Base-by-base conservation (phyloP, 176 grass and related monocot genomes). In the Avena sativa region DNA sequence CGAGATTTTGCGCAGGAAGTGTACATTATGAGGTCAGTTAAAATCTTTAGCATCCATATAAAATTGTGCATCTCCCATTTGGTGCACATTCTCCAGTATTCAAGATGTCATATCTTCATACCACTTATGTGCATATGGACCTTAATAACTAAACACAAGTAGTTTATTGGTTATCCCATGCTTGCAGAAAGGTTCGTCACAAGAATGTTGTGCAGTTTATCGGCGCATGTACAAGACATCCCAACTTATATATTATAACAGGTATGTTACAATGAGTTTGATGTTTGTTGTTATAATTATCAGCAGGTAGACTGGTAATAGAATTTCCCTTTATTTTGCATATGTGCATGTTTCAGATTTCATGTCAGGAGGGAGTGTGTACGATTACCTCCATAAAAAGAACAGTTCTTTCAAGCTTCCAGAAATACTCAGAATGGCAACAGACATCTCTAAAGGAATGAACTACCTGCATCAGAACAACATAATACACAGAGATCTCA, bases 1-100 rank as follows among this genome's bases (percentile, higher is more conserved):
- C 84, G 20, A 50, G 96, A 96, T 91, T 98, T 98, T 90, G 92
- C 90, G 1, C 93, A 98, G 81, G 96, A 98, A 88, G 92, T 96
- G 51, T 92, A 91, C 70, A 98, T 98, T 73, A 98, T 98, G 96
- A 90, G 96, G 96, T 98, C 78, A 40, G 86, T 70, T 81, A 40
- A 58, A 50, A 32, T 60, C 25, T 44, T 44, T n/a, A 32, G 7
- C 19, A 58, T 69, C 16, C 2, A 16, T 61, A 53, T 53, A 71
- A 32, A 86, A 0, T 11, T 8, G 58, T 62, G 9, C 2, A 71
- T 43, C 43, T 87, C 17, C 34, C 8, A 38, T 63, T 9, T 82
- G 2, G 47, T 40, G 9, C 34, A 8, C 44, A 52, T 86, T 64
- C 3, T 4, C 3, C 40, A 28, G 2, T 56, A 12, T 64, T 79